Base-by-base conservation (phyloP, 2,329 filamentous ascomycete genomes). In the Macroventuria anomochaeta region DNA sequence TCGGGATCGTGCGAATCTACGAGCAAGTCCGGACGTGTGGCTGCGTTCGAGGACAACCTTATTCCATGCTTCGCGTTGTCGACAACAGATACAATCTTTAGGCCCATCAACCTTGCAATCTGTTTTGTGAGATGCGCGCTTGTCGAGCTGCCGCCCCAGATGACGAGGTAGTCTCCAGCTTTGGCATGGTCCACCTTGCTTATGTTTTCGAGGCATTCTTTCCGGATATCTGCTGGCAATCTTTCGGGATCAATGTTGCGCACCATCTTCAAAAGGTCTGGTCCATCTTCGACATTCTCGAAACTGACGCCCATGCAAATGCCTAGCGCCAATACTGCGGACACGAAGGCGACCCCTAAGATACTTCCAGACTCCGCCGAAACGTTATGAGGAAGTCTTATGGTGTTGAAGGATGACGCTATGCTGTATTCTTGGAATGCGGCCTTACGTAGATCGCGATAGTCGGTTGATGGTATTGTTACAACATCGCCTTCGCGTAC, bases 131-230 rank as follows among this genome's bases (percentile, higher is more conserved):
- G 77, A 58, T 86, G 83, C 0, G 88, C 89, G 1, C 86, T 89
- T 0, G 87, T 90, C 0, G 87, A 88, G 1, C 87, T 90, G 7
- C 71, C 89, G 51, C 89, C 89, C 88, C 89, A 92, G 39, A 92
- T 84, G 1, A 84, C 85, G 31, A 92, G 74, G 83, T 87, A 91
- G 55, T 92, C 88, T 0, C 86, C 88, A 0, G 73, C 62, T 34
- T 77, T 76, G 1, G 85, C 82, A 7, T 85, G 76, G 57, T 89
- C 86, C 0, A 70, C 63, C 1, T 75, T 65, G 0, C 68, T 59
- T 5, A 88, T 83, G 0, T 81, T 80, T 0, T 79, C 69, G n/a
- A 89, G 79, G 50, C 85, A 87, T 67, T 91, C 88, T 5, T 79
- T 68, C 2, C 80, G 73, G 7, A 91, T 83, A 64, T 92, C 89